phyloP scores from a whole-genome alignment of 2,329 filamentous ascomycete species.

The Teratosphaeria gauchensis region DNA sequence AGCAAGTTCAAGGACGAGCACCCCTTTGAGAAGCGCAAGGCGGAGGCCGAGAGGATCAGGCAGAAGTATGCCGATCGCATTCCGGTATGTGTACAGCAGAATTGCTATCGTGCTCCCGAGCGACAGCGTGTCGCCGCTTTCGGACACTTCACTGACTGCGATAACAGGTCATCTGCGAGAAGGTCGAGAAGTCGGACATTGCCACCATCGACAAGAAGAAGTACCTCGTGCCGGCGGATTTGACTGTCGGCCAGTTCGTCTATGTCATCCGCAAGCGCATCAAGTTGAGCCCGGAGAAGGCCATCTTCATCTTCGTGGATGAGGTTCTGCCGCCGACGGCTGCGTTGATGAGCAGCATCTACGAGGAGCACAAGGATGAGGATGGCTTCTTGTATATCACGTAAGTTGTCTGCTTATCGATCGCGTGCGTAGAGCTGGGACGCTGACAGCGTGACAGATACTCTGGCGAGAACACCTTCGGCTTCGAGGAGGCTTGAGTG shows the following conservation, averaged over 20 bases:
- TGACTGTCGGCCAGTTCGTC: slow-evolving; percentile 98
- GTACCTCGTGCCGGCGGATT: slow-evolving; percentile 92
- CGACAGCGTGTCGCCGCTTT: background rate
- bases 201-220: slow-evolving; percentile 99
- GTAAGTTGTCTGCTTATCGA: slow-evolving; percentile 40
- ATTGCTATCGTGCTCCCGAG: background rate
- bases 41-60: slow-evolving; percentile 96
- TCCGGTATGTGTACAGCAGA: slow-evolving; percentile 60
- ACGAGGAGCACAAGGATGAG: slow-evolving; percentile 93
- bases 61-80: slow-evolving; percentile 99
- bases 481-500: slow-evolving; percentile 32
- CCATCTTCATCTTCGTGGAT: slow-evolving; percentile 99
- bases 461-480: slow-evolving; percentile 99
- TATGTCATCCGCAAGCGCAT: slow-evolving; percentile 99
- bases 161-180: slow-evolving; percentile 90
- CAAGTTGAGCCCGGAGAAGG: slow-evolving; percentile 98
- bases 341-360: slow-evolving; percentile 98
- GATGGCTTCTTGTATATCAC: slow-evolving; percentile 96
- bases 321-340: slow-evolving; percentile 94
- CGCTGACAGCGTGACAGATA: slow-evolving; percentile 46
- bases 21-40: slow-evolving; percentile 97
- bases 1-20: slow-evolving; percentile 99
- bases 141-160: background rate
- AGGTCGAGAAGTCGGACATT: slow-evolving; percentile 98
- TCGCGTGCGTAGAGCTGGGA: background rate